Evolutionary conservation across 148 eudicot genomes (phyloP), one percentile per base, ranked within the genome.

Genomic region (Nepenthes mirabilis): DNA sequence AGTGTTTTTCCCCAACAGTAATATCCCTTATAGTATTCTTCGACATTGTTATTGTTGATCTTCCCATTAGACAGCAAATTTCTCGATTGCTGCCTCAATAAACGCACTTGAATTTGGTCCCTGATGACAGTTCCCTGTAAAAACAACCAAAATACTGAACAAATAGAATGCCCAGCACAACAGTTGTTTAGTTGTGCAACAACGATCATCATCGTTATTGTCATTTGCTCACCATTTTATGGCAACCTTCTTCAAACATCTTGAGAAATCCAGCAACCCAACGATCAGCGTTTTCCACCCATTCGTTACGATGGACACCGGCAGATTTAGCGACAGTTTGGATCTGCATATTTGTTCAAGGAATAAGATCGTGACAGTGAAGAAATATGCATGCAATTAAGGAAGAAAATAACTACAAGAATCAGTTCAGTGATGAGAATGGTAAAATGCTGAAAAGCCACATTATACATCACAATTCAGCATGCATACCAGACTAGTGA

Each of bases 171-270:
- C 52, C 11, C 14, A 2, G 13, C 14, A 2, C 13, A 49, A 49
- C 10, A n/a, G 52, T 40, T 40, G 6, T 8, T 40, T 8, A 40
- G 45, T 11, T 36, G 58, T 0, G 4, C 14, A 60, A 23, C 53
- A 66, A 55, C 37, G 37, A 43, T 13, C 1, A 13, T 35, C 43
- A 59, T 32, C 1, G 2, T 37, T n/a, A 52, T 10, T 32, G 35
- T 47, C 32, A 9, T 34, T 11, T 51, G 12, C 67, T 72, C 57
- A 83, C 94, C 94, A 86, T 80, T 71, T 77, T 86, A 70, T 86
- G 94, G 75, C 88, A 83, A 52, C 94, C 74, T 83, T 86, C 93
- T 76, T 86, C 94, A 62, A 86, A 86, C 89, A 83, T 83, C 69
- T 86, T 88, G 40, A 86, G 94, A 62, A 86, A 86, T 43, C 94